Conservation (phyloP, 352 stramenopile genomes). For the Pythium phragmiticola region DNA sequence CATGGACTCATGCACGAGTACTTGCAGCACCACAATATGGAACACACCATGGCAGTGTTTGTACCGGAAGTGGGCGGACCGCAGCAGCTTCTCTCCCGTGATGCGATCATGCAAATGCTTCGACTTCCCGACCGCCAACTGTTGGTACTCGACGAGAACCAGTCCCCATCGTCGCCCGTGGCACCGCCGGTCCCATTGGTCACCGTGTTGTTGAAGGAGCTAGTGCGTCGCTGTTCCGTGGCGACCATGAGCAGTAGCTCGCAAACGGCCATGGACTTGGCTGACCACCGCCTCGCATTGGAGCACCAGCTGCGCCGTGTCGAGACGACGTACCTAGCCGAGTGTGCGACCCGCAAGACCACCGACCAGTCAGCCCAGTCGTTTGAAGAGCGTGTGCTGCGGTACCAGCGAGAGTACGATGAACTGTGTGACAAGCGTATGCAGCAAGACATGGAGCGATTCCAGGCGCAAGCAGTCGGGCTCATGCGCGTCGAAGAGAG, state of each 20-base stretch:
- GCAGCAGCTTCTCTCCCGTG: slow-evolving; percentile 40
- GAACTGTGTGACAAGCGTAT: slow-evolving; percentile 50
- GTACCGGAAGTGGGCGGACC: slow-evolving; percentile 58
- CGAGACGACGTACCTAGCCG: slow-evolving; percentile 54
- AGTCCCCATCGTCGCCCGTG: slow-evolving; percentile 12
- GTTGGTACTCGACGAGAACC: slow-evolving; percentile 19
- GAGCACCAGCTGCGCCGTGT: slow-evolving; percentile 67
- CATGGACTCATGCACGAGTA: slow-evolving; percentile 64
- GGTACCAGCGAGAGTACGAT: slow-evolving; percentile 72
- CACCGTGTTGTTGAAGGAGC: slow-evolving; percentile 34
- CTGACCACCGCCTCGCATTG: slow-evolving; percentile 51
- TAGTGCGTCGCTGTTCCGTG: slow-evolving; percentile 34
- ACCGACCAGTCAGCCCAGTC: slow-evolving; percentile 32
- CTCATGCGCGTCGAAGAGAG: slow-evolving; percentile 61
- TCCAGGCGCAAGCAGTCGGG: slow-evolving; percentile 49
- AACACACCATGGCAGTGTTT: slow-evolving; percentile 69
- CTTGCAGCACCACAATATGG: slow-evolving; percentile 40
- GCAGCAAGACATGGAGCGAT: slow-evolving; percentile 54
- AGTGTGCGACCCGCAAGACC: slow-evolving; percentile 40
- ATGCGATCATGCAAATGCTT: slow-evolving; percentile 42
- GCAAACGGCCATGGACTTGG: slow-evolving; percentile 64
- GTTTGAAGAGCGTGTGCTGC: slow-evolving; percentile 60
- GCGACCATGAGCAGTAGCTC: slow-evolving; percentile 37
- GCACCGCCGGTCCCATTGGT: slow-evolving; percentile 28
- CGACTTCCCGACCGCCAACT: slow-evolving; percentile 15